phyloP scores from a whole-genome alignment of 768 basidiomycete genomes.

The Terana coerulea region DNA sequence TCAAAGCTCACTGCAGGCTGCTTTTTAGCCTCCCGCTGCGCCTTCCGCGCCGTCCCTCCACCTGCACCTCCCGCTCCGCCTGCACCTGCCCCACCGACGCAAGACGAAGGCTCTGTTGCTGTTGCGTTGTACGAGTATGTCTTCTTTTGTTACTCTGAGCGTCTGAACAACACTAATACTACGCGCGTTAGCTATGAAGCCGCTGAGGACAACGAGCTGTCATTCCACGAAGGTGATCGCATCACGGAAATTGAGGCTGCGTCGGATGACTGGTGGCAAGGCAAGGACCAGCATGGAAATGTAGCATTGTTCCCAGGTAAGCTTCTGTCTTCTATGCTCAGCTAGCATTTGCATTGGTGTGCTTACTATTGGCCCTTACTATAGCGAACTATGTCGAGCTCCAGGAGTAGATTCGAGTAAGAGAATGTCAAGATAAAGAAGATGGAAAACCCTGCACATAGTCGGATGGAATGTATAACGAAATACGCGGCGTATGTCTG shows the following conservation, averaged over 20 bases:
- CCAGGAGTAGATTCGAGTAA: conserved; percentile 11
- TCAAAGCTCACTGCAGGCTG: conserved; percentile 22
- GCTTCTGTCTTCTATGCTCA: too few relatives aligned
- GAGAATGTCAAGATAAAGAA: too few relatives aligned
- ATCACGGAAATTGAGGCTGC: conserved; percentile 78
- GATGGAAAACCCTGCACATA: too few relatives aligned
- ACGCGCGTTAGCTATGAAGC: conserved; percentile 73
- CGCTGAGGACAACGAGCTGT: conserved; percentile 86
- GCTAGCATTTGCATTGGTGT: background rate
- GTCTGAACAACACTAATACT: too few relatives aligned
- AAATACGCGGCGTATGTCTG: too few relatives aligned
- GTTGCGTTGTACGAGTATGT: conserved; percentile 71
- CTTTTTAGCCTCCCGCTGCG: conserved; percentile 38
- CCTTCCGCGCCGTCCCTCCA: conserved; percentile 42
- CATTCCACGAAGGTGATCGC: conserved; percentile 78
- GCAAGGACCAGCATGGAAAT: conserved; percentile 50
- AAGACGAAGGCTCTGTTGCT: conserved; percentile 52
- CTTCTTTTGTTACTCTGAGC: background rate
- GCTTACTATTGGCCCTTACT: conserved; percentile 19
- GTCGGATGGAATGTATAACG: too few relatives aligned
- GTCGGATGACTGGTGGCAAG: conserved; percentile 90
- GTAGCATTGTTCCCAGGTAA: conserved; percentile 75
- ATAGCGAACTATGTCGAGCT: conserved; percentile 25
- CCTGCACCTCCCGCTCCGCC: conserved; percentile 39
- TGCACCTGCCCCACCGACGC: conserved; percentile 46